Evolutionary conservation across 192 early-diverging fungal species (phyloP), one percentile per base, ranked within the genome.

Genomic region (Coemansia sp.): DNA sequence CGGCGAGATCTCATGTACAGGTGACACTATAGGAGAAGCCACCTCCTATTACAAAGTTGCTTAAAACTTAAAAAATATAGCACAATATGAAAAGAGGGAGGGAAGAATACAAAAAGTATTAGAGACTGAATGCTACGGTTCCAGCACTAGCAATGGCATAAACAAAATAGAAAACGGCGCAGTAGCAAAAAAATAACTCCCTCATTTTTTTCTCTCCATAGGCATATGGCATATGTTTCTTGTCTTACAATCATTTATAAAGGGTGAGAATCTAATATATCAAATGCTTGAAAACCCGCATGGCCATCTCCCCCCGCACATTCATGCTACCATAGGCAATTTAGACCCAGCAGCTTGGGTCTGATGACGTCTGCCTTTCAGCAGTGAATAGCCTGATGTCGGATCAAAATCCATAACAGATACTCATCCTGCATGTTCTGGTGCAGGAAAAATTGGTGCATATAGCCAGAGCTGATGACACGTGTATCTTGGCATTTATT

Each of bases 191-290:
- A 5, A 44, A 12, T 30, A 55, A 35, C 33, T 43, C 18, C 26
- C 42, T 43, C 28, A 9, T 33, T 35, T 33, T 18, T 35, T 7
- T 10, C 10, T 35, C 33, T 10, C 7, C 33, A 35, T 9, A 7
- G 33, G 10, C 33, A 35, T 30, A 15, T 55, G 53, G 26, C 40
- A 39, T n/a, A 45, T 43, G 53, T 55, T 44, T 55, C 53, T 50
- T 50, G 46, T 14, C 28, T 21, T 23, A n/a, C 43, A 26, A 55
- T 23, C 19, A 31, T 12, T 18, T 31, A 43, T 55, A 15, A 16
- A 33, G 15, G 42, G 53, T 55, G 53, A 31, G 43, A 55, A 55
- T 16, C 1, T 31, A 55, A 55, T 44, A 31, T 55, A 44, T 44
- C 53, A 26, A 16, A 49, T 9, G 13, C 23, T 31, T 31, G 3